phyloP scores from a whole-genome alignment of 164 flowering plant genomes.

The Warburgia ugandensis region DNA sequence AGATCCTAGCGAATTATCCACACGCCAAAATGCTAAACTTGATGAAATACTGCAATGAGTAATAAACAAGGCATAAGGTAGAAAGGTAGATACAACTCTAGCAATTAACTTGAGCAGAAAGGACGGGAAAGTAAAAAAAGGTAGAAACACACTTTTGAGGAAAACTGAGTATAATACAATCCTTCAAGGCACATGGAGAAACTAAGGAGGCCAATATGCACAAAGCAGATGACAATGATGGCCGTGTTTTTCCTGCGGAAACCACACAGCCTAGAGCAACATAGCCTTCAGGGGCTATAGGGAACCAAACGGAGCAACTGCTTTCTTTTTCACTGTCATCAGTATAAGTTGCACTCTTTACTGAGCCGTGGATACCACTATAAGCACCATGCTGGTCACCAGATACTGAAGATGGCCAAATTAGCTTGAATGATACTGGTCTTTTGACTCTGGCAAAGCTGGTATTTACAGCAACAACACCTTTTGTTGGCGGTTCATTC shows the following conservation, averaged over 20 bases:
- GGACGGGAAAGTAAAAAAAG: background rate
- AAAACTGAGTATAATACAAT: conserved; percentile 51
- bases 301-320: conserved; percentile 82
- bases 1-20: conserved; percentile 83
- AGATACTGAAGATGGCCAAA: conserved; percentile 51
- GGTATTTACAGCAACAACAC: conserved; percentile 80
- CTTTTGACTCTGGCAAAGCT: conserved; percentile 67
- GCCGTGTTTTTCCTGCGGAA: conserved; percentile 53
- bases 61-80: conserved; percentile 1
- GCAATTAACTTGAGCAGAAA: background rate
- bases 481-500: conserved; percentile 92
- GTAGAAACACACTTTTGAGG: conserved; percentile 38
- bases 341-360: conserved; percentile 1
- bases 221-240: conserved; percentile 62
- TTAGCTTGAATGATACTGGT: conserved; percentile 62
- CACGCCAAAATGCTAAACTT: conserved; percentile 80
- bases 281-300: conserved; percentile 91
- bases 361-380: conserved; percentile 2
- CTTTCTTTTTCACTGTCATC: conserved; percentile 13
- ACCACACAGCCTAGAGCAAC: conserved; percentile 92
- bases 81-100: background rate
- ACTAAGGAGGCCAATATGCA: conserved; percentile 75
- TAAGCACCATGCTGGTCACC: conserved; percentile 15
- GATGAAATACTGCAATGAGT: conserved; percentile 36
- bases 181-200: conserved; percentile 72